Evolutionary conservation across 2,329 filamentous ascomycete species (phyloP), one percentile per base, ranked within the genome.

Genomic region (Cladophialophora exuberans): DNA sequence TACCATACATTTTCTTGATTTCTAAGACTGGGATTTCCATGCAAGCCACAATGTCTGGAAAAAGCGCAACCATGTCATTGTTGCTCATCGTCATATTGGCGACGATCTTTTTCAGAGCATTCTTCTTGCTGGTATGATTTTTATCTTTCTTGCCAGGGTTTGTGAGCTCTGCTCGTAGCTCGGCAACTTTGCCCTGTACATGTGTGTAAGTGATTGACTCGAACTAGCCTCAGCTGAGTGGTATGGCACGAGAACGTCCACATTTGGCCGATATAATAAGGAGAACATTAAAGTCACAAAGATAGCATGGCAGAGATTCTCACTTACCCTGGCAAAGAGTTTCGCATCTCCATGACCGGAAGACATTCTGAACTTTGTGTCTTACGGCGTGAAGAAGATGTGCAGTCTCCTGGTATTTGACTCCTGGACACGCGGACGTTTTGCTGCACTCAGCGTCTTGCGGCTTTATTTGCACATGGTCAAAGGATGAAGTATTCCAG

Each of bases 1-100:
- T 15, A 10, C 7, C 72, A 26, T 78, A 97, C 94, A 99, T 99
- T 81, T 99, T 99, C 83, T 99, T 99, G 76, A 99, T 97, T 75
- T 99, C 94, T 71, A 99, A 77, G 67, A 89, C 96, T 48, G 87
- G 88, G 60, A 99, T 89, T 65, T 89, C 85, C 94, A 99, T 99
- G 79, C 93, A 97, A 60, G 81, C 86, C 65, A 99, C 89, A 57
- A 99, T 88, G 70, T 99, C 94, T 15, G 93, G 91, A 66, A 99
- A 99, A 48, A 99, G 79, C 33, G 90, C 91, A 52, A 97, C 88
- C 94, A 99, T 99, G 73, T 99, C 94, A 70, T 97, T 99, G 77
- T 99, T 99, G 83, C 93, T 97, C 94, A 99, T 99, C 62, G 94
- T 99, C 94, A 99, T 99, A 72, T 99, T 99, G 71, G 94, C 94